These are phyloP conservation scores for Trichophyton benhamiae DNA, from an alignment of 2,329 filamentous ascomycete genomes.

Conservation along the genomic window DNA sequence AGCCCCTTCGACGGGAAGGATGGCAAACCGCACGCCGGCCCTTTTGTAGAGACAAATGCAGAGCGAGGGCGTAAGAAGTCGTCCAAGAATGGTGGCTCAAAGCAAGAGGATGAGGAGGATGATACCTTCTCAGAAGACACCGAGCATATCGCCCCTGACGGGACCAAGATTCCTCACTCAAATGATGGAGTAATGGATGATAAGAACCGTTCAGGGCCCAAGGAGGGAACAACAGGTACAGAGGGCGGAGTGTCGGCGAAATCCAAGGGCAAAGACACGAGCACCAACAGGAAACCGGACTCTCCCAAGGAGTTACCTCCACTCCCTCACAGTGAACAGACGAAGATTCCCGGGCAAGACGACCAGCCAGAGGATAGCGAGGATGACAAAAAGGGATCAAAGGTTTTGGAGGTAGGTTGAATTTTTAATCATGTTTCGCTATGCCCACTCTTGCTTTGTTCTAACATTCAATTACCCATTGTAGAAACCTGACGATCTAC, in stretches of 20 bases:
- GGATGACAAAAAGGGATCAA: slow-evolving; percentile 34
- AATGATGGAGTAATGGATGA: slow-evolving; percentile 89
- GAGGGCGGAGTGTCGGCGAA: slow-evolving; percentile 84
- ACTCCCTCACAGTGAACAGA: slow-evolving; percentile 66
- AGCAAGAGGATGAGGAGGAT: slow-evolving; percentile 17
- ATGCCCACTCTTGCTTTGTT: background rate
- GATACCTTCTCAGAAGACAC: slow-evolving; percentile 19
- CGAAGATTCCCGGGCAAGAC: slow-evolving; percentile 43
- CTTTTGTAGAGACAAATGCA: slow-evolving; percentile 44
- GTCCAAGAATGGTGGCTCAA: slow-evolving; percentile 20
- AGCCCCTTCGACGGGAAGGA: slow-evolving; percentile 81
- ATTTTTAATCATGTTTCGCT: background rate
- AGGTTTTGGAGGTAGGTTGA: slow-evolving; percentile 43
- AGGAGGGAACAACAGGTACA: slow-evolving; percentile 76
- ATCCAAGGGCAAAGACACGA: slow-evolving; percentile 59
- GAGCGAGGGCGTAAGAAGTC: slow-evolving; percentile 36
- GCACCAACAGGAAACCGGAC: slow-evolving; percentile 65
- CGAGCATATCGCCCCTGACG: slow-evolving; percentile 31
- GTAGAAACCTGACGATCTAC: slow-evolving; percentile 71
- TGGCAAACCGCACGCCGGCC: slow-evolving; percentile 83
- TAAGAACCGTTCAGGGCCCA: slow-evolving; percentile 59
- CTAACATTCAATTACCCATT: background rate
- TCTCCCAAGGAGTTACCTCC: slow-evolving; percentile 76
- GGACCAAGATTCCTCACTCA: slow-evolving; percentile 38
- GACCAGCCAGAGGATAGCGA: slow-evolving; percentile 26